These are phyloP conservation scores for Chaetomiaceae sp. DNA, from an alignment of 2,329 filamentous ascomycete species.

Conservation along the genomic window DNA sequence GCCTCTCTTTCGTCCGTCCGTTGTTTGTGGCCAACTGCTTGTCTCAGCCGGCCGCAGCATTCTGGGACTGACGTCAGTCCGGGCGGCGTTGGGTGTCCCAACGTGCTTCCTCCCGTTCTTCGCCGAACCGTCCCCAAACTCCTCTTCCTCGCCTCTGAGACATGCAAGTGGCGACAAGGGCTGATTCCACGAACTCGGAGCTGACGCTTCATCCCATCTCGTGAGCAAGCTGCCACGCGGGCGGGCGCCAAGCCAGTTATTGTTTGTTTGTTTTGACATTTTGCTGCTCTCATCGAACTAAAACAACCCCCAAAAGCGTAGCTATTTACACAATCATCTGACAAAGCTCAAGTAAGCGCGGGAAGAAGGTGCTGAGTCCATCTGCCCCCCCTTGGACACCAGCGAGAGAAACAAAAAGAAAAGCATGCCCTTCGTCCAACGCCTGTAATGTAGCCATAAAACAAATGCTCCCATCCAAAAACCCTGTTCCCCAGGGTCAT, in stretches of 20 bases:
- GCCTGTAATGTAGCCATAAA: conserved; percentile 9
- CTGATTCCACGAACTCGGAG: not conserved
- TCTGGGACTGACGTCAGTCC: conserved; percentile 3
- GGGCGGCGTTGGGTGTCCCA: not conserved
- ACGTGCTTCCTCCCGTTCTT: not conserved
- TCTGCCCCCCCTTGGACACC: not conserved
- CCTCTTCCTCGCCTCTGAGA: no score
- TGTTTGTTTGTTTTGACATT: conserved; percentile 2
- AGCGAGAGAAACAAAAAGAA: no score
- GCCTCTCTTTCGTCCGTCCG: no score
- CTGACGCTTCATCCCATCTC: not conserved
- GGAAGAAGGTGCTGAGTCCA: not conserved
- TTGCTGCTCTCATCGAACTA: conserved; percentile 2
- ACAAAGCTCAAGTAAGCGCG: not conserved
- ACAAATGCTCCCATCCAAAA: conserved; percentile 13
- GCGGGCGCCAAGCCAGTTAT: not conserved
- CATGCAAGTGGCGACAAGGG: not conserved
- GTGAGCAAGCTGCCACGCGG: not conserved
- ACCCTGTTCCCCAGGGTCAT: conserved; percentile 3
- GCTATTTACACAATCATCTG: conserved; percentile 15
- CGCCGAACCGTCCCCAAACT: not conserved
- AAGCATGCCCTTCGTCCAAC: conserved; percentile 2
- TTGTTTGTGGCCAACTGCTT: no score
- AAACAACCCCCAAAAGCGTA: not conserved
- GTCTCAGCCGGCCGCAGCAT: not conserved